Conservation (phyloP, 139 green algal species). For the Yamagishiella unicocca region DNA sequence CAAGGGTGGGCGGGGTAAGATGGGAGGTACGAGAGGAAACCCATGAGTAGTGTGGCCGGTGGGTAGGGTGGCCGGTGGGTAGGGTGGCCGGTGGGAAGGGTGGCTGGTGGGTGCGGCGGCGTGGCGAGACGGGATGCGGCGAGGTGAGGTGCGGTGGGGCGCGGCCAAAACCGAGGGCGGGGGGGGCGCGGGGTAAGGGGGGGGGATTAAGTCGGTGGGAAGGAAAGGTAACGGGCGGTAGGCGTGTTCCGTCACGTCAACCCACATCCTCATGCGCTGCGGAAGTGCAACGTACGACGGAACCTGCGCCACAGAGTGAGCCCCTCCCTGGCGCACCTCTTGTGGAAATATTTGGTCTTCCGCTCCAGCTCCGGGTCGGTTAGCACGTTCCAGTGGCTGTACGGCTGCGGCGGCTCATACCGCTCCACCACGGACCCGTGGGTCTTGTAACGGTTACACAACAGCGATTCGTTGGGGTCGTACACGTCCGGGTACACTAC, state of each 20-base stretch:
- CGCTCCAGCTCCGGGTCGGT: conserved; percentile 26
- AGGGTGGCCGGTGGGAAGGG: no score
- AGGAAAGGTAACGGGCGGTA: no score
- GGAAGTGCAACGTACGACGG: no score
- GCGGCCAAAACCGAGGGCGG: no score
- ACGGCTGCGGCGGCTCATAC: background rate
- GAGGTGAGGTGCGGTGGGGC: no score
- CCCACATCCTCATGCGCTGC: no score
- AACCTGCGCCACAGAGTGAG: no score
- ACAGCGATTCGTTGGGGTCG: conserved; percentile 24
- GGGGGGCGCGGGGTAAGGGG: background rate
- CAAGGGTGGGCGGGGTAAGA: background rate
- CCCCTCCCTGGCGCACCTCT: background rate
- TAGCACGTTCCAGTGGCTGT: conserved; percentile 17
- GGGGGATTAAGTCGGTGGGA: background rate
- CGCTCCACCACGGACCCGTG: conserved; percentile 19
- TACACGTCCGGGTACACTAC: conserved; percentile 36
- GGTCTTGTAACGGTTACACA: conserved; percentile 27
- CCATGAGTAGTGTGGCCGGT: no score
- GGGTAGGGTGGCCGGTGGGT: no score
- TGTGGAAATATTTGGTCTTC: conserved; percentile 7
- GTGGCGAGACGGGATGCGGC: no score
- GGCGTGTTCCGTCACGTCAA: no score
- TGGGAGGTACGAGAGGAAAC: background rate
- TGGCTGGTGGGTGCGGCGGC: no score